Evolutionary conservation across 1,139 yeast genomes (phyloP), one percentile per base, ranked within the genome.

Genomic region (Hansenula lynferdii): DNA sequence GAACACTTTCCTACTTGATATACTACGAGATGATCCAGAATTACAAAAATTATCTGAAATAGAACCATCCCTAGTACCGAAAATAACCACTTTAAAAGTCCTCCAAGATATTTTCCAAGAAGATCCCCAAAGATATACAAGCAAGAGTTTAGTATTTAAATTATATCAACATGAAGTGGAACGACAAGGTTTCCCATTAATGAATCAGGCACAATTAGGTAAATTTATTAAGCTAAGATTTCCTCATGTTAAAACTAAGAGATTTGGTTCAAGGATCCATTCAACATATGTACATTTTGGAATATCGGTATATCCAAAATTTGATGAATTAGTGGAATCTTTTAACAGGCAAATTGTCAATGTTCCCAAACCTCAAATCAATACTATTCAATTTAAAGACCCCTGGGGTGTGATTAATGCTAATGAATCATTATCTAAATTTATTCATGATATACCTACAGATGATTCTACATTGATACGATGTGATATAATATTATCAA

Each of bases 261-360:
- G 55, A 28, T 34, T 47, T 5, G 55, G 55, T 1, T 33, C 49
- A 3, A 37, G 48, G 16, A 9, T 18, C 0, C 29, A 39, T 6
- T 40, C 53, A 12, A 41, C 32, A 25, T 49, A 51, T 32, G 46
- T 45, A 28, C 48, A 42, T 27, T 11, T 35, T 15, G 24, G 17
- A 4, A 7, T 26, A 15, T 19, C 14, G 14, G 16, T 15, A n/a
- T 12, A 15, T 6, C 20, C 20, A 4, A 9, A 18, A 12, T 24
- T 24, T 5, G 11, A 22, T 22, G 12, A 22, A 22, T 22, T 22
- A 9, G 24, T 22, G 4, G 4, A 10, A 7, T 22, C 24, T 9
- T 9, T 22, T 7, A 12, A 22, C n/a, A n/a, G n/a, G 11, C 24
- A 22, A 12, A 22, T 9, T 9, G 5, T 12, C 4, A 6, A 10